A percentile compares a stretch with the other conserved stretches of the same genome.
Conservation (phyloP, 495 filamentous ascomycete genomes). For the Hyaloscypha variabilis region DNA sequence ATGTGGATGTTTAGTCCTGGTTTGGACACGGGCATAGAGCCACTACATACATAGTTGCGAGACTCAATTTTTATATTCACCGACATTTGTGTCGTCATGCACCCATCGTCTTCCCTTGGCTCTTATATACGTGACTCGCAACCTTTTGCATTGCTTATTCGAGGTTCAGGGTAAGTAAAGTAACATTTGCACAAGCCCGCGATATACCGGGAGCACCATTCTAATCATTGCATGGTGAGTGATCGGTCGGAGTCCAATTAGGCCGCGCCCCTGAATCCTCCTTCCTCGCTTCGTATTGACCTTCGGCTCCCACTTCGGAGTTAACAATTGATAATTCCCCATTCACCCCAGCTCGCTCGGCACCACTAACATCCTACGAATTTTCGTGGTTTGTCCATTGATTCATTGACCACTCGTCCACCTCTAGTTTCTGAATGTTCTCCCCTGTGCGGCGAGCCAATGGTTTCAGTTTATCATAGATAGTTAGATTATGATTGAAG, state of each 20-base stretch:
- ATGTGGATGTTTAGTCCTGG: background rate
- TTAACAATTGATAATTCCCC: background rate
- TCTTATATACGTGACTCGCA: background rate
- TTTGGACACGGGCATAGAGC: slow-evolving; percentile 1
- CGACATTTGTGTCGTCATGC: background rate
- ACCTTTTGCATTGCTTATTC: background rate
- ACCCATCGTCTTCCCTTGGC: background rate
- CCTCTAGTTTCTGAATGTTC: background rate
- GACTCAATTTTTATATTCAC: background rate
- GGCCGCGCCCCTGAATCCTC: background rate
- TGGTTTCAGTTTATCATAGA: too few species aligned
- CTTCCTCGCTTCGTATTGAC: background rate
- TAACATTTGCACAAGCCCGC: background rate
- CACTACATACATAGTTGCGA: slow-evolving; percentile 2
- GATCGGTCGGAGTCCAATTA: too few species aligned
- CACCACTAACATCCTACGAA: background rate
- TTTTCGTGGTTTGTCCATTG: background rate
- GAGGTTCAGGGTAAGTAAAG: background rate
- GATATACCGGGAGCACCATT: too few species aligned
- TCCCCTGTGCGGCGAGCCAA: too few species aligned
- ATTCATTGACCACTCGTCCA: background rate
- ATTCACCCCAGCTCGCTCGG: background rate
- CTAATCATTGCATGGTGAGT: too few species aligned
- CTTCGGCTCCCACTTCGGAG: background rate
- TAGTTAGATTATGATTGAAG: background rate